A percentile compares a stretch with the other conserved stretches of the same genome.
Conservation (phyloP, 495 filamentous ascomycete species). For the Pyrenopolyporus hunteri region DNA sequence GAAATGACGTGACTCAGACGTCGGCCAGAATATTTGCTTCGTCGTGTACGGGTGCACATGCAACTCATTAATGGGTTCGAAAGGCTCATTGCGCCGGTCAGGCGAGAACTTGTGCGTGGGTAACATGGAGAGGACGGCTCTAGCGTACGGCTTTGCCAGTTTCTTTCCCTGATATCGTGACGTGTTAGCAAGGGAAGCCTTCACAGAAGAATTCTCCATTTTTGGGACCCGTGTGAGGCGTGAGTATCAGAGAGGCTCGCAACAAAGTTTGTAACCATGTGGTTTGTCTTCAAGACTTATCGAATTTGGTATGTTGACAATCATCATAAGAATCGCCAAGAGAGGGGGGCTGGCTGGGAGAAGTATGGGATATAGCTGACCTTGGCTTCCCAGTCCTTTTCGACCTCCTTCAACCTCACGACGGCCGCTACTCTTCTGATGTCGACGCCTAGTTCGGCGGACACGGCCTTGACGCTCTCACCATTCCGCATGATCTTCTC, state of each 20-base stretch:
- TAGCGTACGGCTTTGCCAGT: conserved; percentile 75
- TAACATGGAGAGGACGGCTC: conserved; percentile 80
- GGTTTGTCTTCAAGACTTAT: conserved; percentile 99
- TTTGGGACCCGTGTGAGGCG: conserved; percentile 14
- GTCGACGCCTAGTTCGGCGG: conserved; percentile 77
- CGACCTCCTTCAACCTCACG: conserved; percentile 83
- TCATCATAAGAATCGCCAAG: conserved; percentile 53
- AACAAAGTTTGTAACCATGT: conserved; percentile 74
- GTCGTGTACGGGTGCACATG: conserved; percentile 78
- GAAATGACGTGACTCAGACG: conserved; percentile 87
- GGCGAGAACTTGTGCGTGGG: conserved; percentile 53
- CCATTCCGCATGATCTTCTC: conserved; percentile 65
- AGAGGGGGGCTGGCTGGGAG: conserved; percentile 19
- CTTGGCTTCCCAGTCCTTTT: conserved; percentile 75
- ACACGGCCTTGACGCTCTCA: conserved; percentile 76
- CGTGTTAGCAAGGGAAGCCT: conserved; percentile 4
- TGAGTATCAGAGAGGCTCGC: conserved; percentile 54
- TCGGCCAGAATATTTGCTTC: conserved; percentile 87
- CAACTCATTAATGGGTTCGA: conserved; percentile 93
- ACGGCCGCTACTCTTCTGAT: conserved; percentile 89
- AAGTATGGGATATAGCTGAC: conserved; percentile 55
- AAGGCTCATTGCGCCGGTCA: conserved; percentile 44
- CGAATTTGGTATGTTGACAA: conserved; percentile 65
- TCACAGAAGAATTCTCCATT: conserved; percentile 3
- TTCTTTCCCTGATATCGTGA: conserved; percentile 68